phyloP scores from a whole-genome alignment of 23 red algal species.

The Gracilaria domingensis region DNA sequence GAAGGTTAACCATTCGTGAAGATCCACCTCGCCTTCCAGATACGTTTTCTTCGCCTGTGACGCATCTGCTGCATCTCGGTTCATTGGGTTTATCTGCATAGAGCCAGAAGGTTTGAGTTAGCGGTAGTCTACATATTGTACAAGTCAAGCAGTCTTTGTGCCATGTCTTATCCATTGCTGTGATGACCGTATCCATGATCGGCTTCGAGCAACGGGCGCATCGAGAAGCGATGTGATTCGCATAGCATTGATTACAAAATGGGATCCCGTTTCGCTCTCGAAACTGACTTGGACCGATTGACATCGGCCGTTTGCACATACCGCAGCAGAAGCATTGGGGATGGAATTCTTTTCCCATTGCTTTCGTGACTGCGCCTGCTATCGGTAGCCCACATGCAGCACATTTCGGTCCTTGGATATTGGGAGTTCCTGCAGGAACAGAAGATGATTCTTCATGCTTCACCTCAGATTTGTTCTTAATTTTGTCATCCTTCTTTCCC shows the following conservation, averaged over 20 bases:
- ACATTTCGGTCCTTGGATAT: slow-evolving; percentile 46
- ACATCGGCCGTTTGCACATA: slow-evolving; percentile 61
- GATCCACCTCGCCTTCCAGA: neutral
- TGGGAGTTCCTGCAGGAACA: neutral
- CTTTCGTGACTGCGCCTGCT: slow-evolving; percentile 44
- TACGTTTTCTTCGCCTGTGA: slow-evolving; percentile 70
- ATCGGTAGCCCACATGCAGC: slow-evolving; percentile 68
- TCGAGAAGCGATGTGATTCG: slow-evolving; percentile 76
- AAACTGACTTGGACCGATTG: slow-evolving; percentile 37
- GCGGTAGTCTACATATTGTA: slow-evolving; percentile 77
- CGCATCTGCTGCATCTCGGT: slow-evolving; percentile 89
- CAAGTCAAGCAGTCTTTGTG: slow-evolving; percentile 89
- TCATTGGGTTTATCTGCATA: slow-evolving; percentile 85
- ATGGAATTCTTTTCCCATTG: slow-evolving; percentile 77
- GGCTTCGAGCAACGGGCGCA: slow-evolving; percentile 91
- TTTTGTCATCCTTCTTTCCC: neutral
- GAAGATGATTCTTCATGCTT: slow-evolving; percentile 1
- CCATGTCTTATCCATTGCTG: slow-evolving; percentile 92
- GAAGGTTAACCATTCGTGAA: slow-evolving; percentile 54
- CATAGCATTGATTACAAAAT: slow-evolving; percentile 88
- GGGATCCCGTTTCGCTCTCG: slow-evolving; percentile 71
- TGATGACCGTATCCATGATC: slow-evolving; percentile 87
- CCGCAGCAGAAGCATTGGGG: slow-evolving; percentile 80
- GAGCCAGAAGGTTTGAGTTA: slow-evolving; percentile 89
- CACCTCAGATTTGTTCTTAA: neutral